These are phyloP conservation scores for Heimioporus sp. DNA, from an alignment of 768 basidiomycete species.

Conservation along the genomic window DNA sequence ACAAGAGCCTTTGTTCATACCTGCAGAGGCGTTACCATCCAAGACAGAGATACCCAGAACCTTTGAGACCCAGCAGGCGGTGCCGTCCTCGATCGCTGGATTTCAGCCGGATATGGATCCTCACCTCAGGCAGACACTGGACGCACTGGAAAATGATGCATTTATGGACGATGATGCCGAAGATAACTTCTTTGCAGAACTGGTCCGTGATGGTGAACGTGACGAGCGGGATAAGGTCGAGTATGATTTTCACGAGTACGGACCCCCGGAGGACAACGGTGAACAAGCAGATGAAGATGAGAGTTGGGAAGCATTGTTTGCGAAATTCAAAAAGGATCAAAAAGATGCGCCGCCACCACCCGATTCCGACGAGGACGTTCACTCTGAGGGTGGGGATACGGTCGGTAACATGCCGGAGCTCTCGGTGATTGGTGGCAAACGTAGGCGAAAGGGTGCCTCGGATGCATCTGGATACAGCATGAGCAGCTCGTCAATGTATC, in stretches of 20 bases:
- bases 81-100: conserved; percentile 82
- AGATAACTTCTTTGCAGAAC: conserved; percentile 74
- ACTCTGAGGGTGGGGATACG: conserved; percentile 78
- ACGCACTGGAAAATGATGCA: conserved; percentile 94
- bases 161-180: conserved; percentile 79
- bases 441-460: conserved; percentile 69
- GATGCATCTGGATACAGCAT: conserved; percentile 95
- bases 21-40: conserved; percentile 71
- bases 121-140: conserved; percentile 86
- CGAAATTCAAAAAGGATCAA: conserved; percentile 67
- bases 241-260: conserved; percentile 65
- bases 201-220: conserved; percentile 72
- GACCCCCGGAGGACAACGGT: conserved; percentile 22
- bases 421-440: conserved; percentile 77
- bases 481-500: conserved; percentile 95
- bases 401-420: conserved; percentile 71
- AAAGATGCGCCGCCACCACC: conserved; percentile 19
- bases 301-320: conserved; percentile 82
- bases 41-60: conserved; percentile 68
- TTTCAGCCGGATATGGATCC: conserved; percentile 97
- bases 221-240: conserved; percentile 56
- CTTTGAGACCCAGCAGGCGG: conserved; percentile 71
- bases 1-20: conserved; percentile 44
- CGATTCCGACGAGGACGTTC: conserved; percentile 51
- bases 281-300: conserved; percentile 29